Conservation (phyloP, 192 early-diverging fungal species). For the Backusella sp. region DNA sequence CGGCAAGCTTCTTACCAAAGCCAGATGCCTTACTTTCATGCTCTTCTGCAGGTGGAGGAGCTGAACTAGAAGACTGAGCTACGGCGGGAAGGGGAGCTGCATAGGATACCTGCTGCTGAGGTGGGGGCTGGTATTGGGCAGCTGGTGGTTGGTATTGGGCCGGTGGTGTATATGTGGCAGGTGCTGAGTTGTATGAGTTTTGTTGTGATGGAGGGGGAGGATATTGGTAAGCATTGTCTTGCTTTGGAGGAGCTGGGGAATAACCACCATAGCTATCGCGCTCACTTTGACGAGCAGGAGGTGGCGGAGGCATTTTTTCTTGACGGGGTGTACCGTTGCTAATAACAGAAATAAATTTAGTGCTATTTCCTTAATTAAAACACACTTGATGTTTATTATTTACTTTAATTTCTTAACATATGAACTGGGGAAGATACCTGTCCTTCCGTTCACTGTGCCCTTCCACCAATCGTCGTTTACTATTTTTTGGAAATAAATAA, state of each 20-base stretch:
- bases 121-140: slow-evolving; percentile 5
- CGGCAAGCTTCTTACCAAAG: slow-evolving; percentile 29
- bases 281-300: background rate
- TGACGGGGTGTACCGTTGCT: background rate
- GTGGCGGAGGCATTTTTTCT: background rate
- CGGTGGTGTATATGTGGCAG: background rate
- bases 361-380: background rate
- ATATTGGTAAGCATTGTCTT: background rate
- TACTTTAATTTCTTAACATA: slow-evolving; percentile 28
- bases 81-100: slow-evolving; percentile 16
- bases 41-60: background rate
- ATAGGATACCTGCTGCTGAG: slow-evolving; percentile 2
- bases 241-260: background rate
- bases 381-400: slow-evolving; percentile 9
- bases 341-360: background rate
- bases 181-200: background rate
- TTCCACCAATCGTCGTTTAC: slow-evolving; percentile 42
- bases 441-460: slow-evolving; percentile 26
- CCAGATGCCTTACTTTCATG: slow-evolving; percentile 1
- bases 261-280: background rate
- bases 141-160: background rate
- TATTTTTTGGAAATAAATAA: slow-evolving; percentile 6
- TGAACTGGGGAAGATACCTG: slow-evolving; percentile 33
- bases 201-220: background rate
- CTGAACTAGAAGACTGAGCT: slow-evolving; percentile 5